Evolutionary conservation across 2,329 filamentous ascomycete genomes (phyloP).

Genomic region (Colletotrichum brevisporum): DNA sequence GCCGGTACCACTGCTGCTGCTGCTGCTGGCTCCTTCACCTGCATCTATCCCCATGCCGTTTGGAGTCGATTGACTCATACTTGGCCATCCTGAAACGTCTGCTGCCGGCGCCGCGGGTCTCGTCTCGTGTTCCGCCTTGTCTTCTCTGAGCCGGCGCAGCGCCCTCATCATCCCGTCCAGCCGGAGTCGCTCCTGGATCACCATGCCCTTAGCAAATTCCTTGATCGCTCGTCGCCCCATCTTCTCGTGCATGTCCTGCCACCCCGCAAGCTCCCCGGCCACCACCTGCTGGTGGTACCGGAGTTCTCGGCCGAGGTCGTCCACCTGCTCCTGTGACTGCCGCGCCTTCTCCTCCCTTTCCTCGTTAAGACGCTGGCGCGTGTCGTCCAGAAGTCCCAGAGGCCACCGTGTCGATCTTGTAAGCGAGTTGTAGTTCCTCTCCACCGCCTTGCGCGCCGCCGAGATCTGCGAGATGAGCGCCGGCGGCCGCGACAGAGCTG

Average conservation of each 20-base stretch:
- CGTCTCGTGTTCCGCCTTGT: constrained; percentile 38
- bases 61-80: constrained; percentile 37
- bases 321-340: constrained; percentile 78
- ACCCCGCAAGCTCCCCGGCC: constrained; percentile 90
- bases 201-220: constrained; percentile 82
- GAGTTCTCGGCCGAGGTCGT: constrained; percentile 83
- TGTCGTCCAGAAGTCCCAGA: constrained; percentile 86
- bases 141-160: constrained; percentile 71
- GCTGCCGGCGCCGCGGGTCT: constrained; percentile 29
- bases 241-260: constrained; percentile 90
- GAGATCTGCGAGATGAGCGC: constrained; percentile 83
- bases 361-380: constrained; percentile 83
- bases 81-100: constrained; percentile 34
- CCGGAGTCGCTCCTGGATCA: constrained; percentile 84
- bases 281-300: constrained; percentile 95
- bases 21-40: constrained; percentile 35
- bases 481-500: constrained; percentile 83
- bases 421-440: constrained; percentile 82
- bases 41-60: constrained; percentile 31
- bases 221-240: constrained; percentile 81
- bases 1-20: neutral
- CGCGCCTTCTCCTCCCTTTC: constrained; percentile 87
- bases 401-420: constrained; percentile 85
- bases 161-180: constrained; percentile 86
- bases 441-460: constrained; percentile 79